phyloP scores from a whole-genome alignment of 345 rosid genomes.

The Trapa incisa region DNA sequence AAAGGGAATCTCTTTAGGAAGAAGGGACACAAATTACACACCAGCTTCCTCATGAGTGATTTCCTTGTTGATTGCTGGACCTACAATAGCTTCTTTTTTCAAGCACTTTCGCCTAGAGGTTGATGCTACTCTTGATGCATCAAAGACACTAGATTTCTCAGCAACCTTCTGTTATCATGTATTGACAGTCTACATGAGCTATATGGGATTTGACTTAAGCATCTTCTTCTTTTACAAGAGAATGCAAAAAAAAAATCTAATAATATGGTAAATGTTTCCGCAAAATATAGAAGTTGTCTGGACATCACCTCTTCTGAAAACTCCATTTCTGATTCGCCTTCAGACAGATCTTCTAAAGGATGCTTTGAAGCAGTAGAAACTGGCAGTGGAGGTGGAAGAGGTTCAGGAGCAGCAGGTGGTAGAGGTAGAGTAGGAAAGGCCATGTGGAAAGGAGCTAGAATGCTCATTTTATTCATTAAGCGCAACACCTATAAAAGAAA shows the following conservation, averaged over 20 bases:
- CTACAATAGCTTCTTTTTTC: slow-evolving; percentile 51
- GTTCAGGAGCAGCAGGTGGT: slow-evolving; percentile 45
- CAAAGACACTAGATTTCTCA: slow-evolving; percentile 13
- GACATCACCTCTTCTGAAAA: slow-evolving; percentile 65
- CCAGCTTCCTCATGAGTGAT: slow-evolving; percentile 78
- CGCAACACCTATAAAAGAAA: slow-evolving; percentile 56
- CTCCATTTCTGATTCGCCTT: slow-evolving; percentile 89
- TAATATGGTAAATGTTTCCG: background rate
- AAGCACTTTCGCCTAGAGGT: slow-evolving; percentile 50
- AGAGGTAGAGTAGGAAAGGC: slow-evolving; percentile 89
- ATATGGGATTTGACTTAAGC: background rate
- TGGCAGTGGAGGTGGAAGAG: slow-evolving; percentile 24
- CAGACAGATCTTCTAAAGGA: slow-evolving; percentile 37
- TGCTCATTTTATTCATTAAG: slow-evolving; percentile 98
- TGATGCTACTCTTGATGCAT: slow-evolving; percentile 11
- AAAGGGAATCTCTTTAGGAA: slow-evolving; percentile 76
- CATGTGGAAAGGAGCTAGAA: slow-evolving; percentile 93
- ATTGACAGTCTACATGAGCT: background rate
- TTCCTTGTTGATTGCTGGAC: slow-evolving; percentile 68
- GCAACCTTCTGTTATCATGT: slow-evolving; percentile 25
- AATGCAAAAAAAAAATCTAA: background rate
- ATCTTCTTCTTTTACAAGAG: background rate
- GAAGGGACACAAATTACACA: slow-evolving; percentile 63
- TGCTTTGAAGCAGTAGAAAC: slow-evolving; percentile 21
- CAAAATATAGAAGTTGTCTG: slow-evolving; percentile 7